Base-by-base conservation (phyloP, 164 flowering plant genomes). In the Aristolochia contorta region DNA sequence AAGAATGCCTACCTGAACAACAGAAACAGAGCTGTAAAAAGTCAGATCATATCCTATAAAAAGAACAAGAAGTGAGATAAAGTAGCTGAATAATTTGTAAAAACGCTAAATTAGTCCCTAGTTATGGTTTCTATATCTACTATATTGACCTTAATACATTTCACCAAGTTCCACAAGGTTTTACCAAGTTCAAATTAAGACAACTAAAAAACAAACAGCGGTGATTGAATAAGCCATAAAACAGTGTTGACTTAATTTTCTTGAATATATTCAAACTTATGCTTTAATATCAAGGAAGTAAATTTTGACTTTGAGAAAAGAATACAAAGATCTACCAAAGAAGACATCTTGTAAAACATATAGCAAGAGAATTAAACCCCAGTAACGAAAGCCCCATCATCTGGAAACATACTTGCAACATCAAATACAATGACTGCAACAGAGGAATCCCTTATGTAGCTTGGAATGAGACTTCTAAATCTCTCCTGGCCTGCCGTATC, bases 401-500 rank as follows among this genome's bases (percentile, higher is more conserved):
- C 5, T 27, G 24, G 60, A 16, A 57, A 79, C 97, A 72, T 66
- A 90, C 97, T 87, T n/a, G 95, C 76, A 51, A 90, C 92, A 73
- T 87, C 97, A 71, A 82, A 90, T 19, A 84, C 95, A 54, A 90
- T 78, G 24, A 90, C 90, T 46, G 95, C 97, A 62, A 90, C 95
- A 52, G 97, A 85, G 69, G 92, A 90, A 77, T 90, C 97, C 68
- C 97, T 81, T 21, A 90, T 90, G 74, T 90, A 90, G 77, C 96
- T 89, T 22, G 96, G 97, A 61, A 90, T 89, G 32, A 89, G 91
- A 72, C 94, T 89, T 72, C 96, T 78, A 69, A 89, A 89, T 68
- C 96, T 85, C 75, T 89, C 95, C 60, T 89, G 97, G 30, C 95
- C 95, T 22, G 97, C 97, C 22, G 97, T 90, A 69, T 89, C 97